These are phyloP conservation scores for Aspergillus felis DNA, from an alignment of 2,329 filamentous ascomycete genomes.

Conservation along the genomic window DNA sequence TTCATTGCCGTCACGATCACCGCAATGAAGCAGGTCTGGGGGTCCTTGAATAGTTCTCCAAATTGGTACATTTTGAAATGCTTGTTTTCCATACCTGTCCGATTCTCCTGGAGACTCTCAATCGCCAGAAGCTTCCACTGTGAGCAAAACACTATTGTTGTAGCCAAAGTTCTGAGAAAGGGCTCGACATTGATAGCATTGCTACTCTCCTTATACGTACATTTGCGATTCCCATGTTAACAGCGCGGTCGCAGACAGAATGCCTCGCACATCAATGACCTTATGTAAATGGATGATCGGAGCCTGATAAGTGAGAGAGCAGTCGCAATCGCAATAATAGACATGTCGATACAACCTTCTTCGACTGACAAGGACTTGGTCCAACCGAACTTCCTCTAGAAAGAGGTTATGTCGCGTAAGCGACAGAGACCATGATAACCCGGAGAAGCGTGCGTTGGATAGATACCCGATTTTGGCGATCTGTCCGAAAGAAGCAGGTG, in stretches of 20 bases:
- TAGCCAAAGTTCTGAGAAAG: not conserved
- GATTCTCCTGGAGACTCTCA: slow-evolving; percentile 43
- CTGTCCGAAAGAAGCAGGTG: not conserved
- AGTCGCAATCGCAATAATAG: not conserved
- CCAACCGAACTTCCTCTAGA: not conserved
- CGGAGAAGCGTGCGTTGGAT: not conserved
- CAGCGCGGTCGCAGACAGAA: not conserved
- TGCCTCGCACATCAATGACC: not conserved
- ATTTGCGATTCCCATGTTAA: not conserved
- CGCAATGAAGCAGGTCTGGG: slow-evolving; percentile 42
- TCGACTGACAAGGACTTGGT: not conserved
- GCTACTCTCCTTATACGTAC: not conserved
- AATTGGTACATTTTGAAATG: slow-evolving; percentile 47
- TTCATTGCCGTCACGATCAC: slow-evolving; percentile 33
- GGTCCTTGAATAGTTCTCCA: slow-evolving; percentile 42
- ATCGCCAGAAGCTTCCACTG: slow-evolving; percentile 29
- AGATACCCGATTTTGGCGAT: not conserved
- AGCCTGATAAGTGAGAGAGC: not conserved
- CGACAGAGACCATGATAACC: not conserved
- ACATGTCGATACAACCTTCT: not conserved
- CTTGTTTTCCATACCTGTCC: slow-evolving; percentile 51
- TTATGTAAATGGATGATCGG: not conserved
- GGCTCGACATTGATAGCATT: not conserved
- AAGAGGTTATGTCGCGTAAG: not conserved
- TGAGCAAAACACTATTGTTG: not conserved